phyloP scores from a whole-genome alignment of 768 basidiomycete species.

The Pleurotus sapidus region DNA sequence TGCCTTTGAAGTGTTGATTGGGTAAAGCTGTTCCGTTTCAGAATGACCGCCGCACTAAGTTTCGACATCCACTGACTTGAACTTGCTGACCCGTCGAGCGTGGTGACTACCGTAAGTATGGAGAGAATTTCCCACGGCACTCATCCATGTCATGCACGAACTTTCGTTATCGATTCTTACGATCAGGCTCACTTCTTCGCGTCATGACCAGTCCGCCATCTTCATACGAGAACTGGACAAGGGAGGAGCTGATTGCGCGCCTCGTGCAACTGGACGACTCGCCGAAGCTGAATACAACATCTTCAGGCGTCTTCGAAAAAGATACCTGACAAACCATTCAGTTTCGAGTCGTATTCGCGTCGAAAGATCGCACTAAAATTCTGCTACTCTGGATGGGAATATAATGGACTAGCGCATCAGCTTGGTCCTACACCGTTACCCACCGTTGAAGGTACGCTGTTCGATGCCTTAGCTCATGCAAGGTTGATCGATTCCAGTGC shows the following conservation, averaged over 20 bases:
- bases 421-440: conserved; percentile 66
- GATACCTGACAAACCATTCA: conserved; percentile 38
- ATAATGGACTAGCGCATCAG: conserved; percentile 88
- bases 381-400: conserved; percentile 90
- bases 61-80: no score
- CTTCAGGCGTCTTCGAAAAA: conserved; percentile 18
- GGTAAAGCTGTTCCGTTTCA: no score
- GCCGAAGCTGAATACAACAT: conserved; percentile 20
- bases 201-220: background rate
- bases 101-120: no score
- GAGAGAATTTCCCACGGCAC: no score
- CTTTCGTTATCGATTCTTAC: conserved; percentile 7
- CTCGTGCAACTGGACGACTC: conserved; percentile 52
- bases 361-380: conserved; percentile 95
- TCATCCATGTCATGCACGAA: background rate
- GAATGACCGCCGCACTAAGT: no score
- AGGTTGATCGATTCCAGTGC: conserved; percentile 70
- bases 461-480: conserved; percentile 74
- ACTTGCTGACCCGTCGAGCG: no score
- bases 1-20: no score
- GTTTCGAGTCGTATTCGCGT: conserved; percentile 64
- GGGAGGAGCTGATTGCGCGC: conserved; percentile 69
- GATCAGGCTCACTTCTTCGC: conserved; percentile 5
- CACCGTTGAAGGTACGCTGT: conserved; percentile 88
- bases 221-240: conserved; percentile 52